Evolutionary conservation across 1,284 basidiomycete genomes (phyloP).

Genomic region (Austroboletus rostrupii): DNA sequence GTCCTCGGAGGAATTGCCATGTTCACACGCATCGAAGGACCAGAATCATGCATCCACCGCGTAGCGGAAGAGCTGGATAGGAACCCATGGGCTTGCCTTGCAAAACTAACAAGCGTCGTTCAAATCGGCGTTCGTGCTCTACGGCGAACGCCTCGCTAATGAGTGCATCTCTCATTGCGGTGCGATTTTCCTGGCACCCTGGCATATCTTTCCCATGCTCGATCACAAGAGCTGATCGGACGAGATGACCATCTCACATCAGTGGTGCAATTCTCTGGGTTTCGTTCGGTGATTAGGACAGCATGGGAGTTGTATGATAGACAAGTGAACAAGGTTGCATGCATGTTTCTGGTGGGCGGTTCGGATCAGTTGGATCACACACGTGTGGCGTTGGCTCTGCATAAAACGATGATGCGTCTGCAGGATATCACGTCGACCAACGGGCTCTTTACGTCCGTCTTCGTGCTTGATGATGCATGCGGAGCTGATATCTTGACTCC

Average conservation of each 20-base stretch:
- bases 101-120: not conserved
- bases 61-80: not conserved
- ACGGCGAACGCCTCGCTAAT: too few relatives aligned
- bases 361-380: not conserved
- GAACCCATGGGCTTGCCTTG: not conserved
- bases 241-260: not conserved
- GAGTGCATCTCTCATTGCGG: not conserved
- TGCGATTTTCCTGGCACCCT: not conserved
- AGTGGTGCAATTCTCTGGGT: not conserved
- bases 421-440: not conserved
- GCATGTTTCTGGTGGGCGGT: not conserved
- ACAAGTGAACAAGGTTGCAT: not conserved
- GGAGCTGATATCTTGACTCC: too few relatives aligned
- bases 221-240: not conserved
- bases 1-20: too few relatives aligned
- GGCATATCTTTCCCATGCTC: not conserved
- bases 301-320: not conserved
- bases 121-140: not conserved
- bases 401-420: not conserved
- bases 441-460: not conserved
- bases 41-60: not conserved
- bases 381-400: not conserved
- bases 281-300: not conserved
- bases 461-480: not conserved
- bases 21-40: not conserved